These are phyloP conservation scores for Lanmaoa pseudosensibilis DNA, from an alignment of 768 basidiomycete species.

Conservation along the genomic window DNA sequence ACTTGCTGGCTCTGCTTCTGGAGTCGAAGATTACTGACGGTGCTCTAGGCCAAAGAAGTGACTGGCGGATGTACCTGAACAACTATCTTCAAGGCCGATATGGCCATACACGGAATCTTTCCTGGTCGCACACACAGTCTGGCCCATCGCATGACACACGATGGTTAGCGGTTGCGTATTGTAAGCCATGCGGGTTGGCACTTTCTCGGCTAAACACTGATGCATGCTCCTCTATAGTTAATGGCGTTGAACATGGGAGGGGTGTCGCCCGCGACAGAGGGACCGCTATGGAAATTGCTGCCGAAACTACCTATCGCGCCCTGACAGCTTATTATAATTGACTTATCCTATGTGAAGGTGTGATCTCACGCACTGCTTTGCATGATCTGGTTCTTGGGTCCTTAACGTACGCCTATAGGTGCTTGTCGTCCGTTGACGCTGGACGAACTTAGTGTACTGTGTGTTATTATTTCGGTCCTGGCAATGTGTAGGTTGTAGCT, in stretches of 20 bases:
- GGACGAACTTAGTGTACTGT: constrained; percentile 1
- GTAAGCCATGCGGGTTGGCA: constrained; percentile 13
- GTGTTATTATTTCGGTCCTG: not conserved
- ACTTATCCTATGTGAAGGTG: constrained; percentile 7
- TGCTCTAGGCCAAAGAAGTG: constrained; percentile 18
- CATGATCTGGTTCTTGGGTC: not conserved
- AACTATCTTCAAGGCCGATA: constrained; percentile 35
- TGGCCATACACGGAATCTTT: constrained; percentile 27
- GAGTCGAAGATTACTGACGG: constrained; percentile 2
- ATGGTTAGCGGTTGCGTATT: constrained; percentile 27
- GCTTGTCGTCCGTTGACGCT: not conserved
- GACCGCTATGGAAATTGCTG: constrained; percentile 32
- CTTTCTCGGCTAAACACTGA: not conserved
- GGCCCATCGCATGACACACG: constrained; percentile 27
- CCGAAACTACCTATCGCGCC: constrained; percentile 27
- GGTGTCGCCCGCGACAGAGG: constrained; percentile 29
- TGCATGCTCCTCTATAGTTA: constrained; percentile 13
- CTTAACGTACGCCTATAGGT: not conserved
- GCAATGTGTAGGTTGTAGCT: not conserved
- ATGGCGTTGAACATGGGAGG: constrained; percentile 28
- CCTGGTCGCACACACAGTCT: constrained; percentile 22
- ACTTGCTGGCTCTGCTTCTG: not conserved
- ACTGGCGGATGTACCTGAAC: constrained; percentile 32
- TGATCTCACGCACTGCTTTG: not conserved
- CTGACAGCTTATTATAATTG: constrained; percentile 22